Conservation (phyloP, 371 early-diverging fungal genomes). For the Mortierella sp. region DNA sequence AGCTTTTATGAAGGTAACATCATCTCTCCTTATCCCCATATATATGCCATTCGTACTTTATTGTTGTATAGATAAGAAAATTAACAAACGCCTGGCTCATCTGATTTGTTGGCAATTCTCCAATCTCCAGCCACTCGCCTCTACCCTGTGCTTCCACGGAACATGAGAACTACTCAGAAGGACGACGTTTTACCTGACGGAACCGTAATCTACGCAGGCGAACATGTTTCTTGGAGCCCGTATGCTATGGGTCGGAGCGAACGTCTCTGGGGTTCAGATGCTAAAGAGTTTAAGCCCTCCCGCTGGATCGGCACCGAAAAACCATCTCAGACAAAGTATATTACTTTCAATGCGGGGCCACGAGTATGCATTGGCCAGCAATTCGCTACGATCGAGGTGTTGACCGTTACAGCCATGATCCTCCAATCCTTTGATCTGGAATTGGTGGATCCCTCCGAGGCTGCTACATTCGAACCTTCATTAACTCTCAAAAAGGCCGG, state of each 20-base stretch:
- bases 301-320: slow-evolving; percentile 64
- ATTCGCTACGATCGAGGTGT: slow-evolving; percentile 64
- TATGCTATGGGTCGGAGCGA: slow-evolving; percentile 69
- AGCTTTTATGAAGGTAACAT: slow-evolving; percentile 25
- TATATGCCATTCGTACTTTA: background rate
- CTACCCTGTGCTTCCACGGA: slow-evolving; percentile 5
- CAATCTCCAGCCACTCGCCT: slow-evolving; percentile 30
- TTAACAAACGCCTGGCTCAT: background rate
- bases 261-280: slow-evolving; percentile 71
- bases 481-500: no score
- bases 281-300: slow-evolving; percentile 70
- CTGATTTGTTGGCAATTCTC: background rate
- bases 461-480: no score
- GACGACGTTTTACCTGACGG: slow-evolving; percentile 76
- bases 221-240: slow-evolving; percentile 61
- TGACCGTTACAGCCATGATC: slow-evolving; percentile 61
- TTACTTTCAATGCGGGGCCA: slow-evolving; percentile 62
- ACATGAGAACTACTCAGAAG: slow-evolving; percentile 61
- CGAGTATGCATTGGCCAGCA: slow-evolving; percentile 64
- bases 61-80: background rate
- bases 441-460: slow-evolving; percentile 41
- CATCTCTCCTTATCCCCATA: background rate
- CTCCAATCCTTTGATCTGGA: slow-evolving; percentile 58
- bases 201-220: slow-evolving; percentile 62
- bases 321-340: slow-evolving; percentile 50